A percentile compares a stretch with the other conserved stretches of the same genome.
phyloP scores from a whole-genome alignment of 2,329 filamentous ascomycete genomes.

The Cladophialophora yegresii region DNA sequence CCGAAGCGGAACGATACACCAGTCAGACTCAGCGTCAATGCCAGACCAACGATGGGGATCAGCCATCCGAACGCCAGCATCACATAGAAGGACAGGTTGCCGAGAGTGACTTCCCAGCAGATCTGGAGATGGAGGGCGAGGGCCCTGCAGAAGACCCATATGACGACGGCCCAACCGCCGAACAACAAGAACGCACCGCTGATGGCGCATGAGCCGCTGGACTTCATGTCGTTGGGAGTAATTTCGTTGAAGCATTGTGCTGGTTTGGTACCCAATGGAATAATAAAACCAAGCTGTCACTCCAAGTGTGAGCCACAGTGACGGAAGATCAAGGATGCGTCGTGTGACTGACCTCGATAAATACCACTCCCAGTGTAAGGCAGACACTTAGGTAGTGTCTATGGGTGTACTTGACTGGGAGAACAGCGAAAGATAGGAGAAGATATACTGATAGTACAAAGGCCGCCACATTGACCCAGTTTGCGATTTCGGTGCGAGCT shows the following conservation, averaged over 20 bases:
- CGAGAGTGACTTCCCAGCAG: constrained; percentile 92
- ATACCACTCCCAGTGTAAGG: constrained; percentile 70
- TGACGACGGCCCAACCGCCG: constrained; percentile 78
- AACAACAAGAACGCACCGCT: constrained; percentile 84
- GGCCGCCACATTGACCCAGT: constrained; percentile 78
- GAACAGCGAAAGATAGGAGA: constrained; percentile 72
- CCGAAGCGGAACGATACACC: constrained; percentile 95
- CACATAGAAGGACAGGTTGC: constrained; percentile 83
- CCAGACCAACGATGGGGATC: constrained; percentile 73
- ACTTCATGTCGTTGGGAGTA: constrained; percentile 90
- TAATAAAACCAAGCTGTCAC: constrained; percentile 77
- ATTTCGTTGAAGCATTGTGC: constrained; percentile 85
- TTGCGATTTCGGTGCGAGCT: constrained; percentile 65
- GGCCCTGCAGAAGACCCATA: constrained; percentile 90
- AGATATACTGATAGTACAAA: constrained; percentile 73
- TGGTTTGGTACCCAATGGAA: constrained; percentile 77
- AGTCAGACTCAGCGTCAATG: constrained; percentile 76
- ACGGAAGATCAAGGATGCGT: not conserved
- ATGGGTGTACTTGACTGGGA: constrained; percentile 86
- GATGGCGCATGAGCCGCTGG: constrained; percentile 77
- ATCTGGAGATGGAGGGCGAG: constrained; percentile 95
- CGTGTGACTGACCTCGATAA: constrained; percentile 70
- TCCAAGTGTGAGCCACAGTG: constrained; percentile 24
- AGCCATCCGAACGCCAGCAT: constrained; percentile 82
- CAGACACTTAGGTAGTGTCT: constrained; percentile 93